Evolutionary conservation across 1,139 yeast genomes (phyloP).

Genomic region (Kodamaea plutei): DNA sequence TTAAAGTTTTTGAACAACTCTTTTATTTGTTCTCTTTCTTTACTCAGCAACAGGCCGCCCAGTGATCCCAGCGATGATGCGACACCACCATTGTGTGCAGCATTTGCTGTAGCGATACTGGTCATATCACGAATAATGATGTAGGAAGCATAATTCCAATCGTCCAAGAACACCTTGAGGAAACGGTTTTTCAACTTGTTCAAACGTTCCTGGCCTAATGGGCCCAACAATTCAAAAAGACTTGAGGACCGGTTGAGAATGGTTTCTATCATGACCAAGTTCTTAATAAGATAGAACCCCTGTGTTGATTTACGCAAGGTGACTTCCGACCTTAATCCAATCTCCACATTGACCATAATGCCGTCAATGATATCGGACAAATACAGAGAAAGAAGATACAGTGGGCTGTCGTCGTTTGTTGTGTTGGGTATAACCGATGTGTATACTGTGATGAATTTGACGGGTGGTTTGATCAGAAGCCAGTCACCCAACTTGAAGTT

Average conservation of each 20-base stretch:
- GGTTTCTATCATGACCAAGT: slow-evolving; percentile 71
- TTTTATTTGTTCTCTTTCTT: slow-evolving; percentile 80
- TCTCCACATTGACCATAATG: slow-evolving; percentile 56
- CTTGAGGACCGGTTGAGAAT: slow-evolving; percentile 57
- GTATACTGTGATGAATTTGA: slow-evolving; percentile 47
- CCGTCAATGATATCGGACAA: slow-evolving; percentile 75
- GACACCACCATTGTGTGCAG: slow-evolving; percentile 37
- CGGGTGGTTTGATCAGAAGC: slow-evolving; percentile 56
- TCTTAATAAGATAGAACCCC: slow-evolving; percentile 72
- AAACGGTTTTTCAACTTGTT: slow-evolving; percentile 71
- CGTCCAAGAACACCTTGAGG: slow-evolving; percentile 69
- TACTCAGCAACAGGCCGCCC: slow-evolving; percentile 40
- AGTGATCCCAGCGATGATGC: slow-evolving; percentile 21
- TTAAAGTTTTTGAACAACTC: slow-evolving; percentile 83
- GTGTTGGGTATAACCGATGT: slow-evolving; percentile 42
- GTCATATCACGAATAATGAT: slow-evolving; percentile 69
- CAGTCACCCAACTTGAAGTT: slow-evolving; percentile 59
- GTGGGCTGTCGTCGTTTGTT: slow-evolving; percentile 37
- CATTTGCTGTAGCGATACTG: slow-evolving; percentile 41
- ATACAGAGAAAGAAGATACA: slow-evolving; percentile 56
- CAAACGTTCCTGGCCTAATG: slow-evolving; percentile 62
- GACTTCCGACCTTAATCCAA: slow-evolving; percentile 42
- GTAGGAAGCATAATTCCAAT: slow-evolving; percentile 80
- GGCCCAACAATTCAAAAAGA: slow-evolving; percentile 54
- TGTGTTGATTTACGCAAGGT: slow-evolving; percentile 46